Base-by-base conservation (phyloP, 1,284 basidiomycete genomes). In the Melampsora americana region DNA sequence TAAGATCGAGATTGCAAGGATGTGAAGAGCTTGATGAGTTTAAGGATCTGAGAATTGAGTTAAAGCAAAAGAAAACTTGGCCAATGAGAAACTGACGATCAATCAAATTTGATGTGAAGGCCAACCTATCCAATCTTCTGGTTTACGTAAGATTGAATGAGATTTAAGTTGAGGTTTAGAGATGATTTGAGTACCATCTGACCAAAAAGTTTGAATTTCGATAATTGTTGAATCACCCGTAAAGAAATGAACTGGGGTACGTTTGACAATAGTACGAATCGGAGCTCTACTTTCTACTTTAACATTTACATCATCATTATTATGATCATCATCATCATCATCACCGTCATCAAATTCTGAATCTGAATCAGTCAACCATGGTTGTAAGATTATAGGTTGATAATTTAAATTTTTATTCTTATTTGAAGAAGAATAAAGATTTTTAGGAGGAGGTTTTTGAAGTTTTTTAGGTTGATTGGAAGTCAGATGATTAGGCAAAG, bases 51-150 rank as follows among this genome's bases (percentile, higher is more conserved):
- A n/a, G n/a, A n/a, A n/a, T n/a, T n/a, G n/a, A n/a, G n/a, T n/a
- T n/a, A n/a, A n/a, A n/a, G n/a, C n/a, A n/a, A n/a, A n/a, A n/a
- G n/a, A n/a, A n/a, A n/a, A n/a, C n/a, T n/a, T n/a, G n/a, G n/a
- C n/a, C n/a, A n/a, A n/a, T n/a, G n/a, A n/a, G n/a, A n/a, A n/a
- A n/a, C n/a, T n/a, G n/a, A n/a, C n/a, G n/a, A n/a, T n/a, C 35
- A 4, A 35, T 35, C 35, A 35, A 4, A 9, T 11, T 53, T 53
- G 50, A 20, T 18, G 50, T 20, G 50, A 53, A 53, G 50, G 50
- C 50, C 50, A 53, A 20, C 50, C 50, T 14, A 53, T 53, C 50
- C 50, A 53, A 53, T 53, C 7, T 53, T 53, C 50, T 53, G 50
- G 50, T 20, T 14, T 26, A 20, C 20, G 7, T 26, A 53, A 20